Conservation (phyloP, 2,329 filamentous ascomycete species). For the Scopulariopsis brevicaulis region DNA sequence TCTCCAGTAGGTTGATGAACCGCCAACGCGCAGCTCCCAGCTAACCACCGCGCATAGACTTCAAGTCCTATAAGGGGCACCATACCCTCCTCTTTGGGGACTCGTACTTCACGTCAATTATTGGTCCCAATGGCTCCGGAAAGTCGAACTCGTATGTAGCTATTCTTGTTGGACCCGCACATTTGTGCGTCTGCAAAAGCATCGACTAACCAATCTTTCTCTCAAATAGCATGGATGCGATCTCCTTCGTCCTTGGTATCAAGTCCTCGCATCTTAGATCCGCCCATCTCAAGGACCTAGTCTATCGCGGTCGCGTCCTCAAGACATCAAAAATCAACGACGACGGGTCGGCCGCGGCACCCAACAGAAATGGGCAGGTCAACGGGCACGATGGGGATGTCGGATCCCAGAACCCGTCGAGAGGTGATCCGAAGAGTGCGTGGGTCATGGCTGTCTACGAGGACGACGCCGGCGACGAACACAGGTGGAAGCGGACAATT, state of each 20-base stretch:
- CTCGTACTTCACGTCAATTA: conserved; percentile 98
- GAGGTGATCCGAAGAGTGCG: conserved; percentile 79
- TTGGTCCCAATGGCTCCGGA: conserved; percentile 97
- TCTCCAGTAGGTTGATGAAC: conserved; percentile 59
- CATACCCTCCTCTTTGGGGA: conserved; percentile 92
- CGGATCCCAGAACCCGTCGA: conserved; percentile 52
- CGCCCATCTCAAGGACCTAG: conserved; percentile 82
- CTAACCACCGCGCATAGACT: conserved; percentile 46
- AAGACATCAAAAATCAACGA: conserved; percentile 88
- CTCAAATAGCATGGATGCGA: conserved; percentile 78
- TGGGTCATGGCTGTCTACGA: conserved; percentile 99
- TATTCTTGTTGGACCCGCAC: background rate
- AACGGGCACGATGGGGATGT: conserved; percentile 53
- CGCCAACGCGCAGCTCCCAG: conserved; percentile 6
- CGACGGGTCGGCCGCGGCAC: conserved; percentile 61
- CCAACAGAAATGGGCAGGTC: conserved; percentile 44
- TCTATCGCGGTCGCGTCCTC: conserved; percentile 90
- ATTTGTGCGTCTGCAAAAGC: background rate
- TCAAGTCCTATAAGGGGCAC: conserved; percentile 98
- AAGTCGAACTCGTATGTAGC: conserved; percentile 88
- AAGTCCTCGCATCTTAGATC: conserved; percentile 98
- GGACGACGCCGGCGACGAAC: conserved; percentile 89
- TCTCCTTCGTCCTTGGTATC: conserved; percentile 96
- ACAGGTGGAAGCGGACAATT: conserved; percentile 92
- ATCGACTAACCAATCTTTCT: conserved; percentile 1